Percentiles rank a stretch among this genome's conserved stretches.
phyloP scores from a whole-genome alignment of 139 green algal species.

The Ettlia oleoabundans region DNA sequence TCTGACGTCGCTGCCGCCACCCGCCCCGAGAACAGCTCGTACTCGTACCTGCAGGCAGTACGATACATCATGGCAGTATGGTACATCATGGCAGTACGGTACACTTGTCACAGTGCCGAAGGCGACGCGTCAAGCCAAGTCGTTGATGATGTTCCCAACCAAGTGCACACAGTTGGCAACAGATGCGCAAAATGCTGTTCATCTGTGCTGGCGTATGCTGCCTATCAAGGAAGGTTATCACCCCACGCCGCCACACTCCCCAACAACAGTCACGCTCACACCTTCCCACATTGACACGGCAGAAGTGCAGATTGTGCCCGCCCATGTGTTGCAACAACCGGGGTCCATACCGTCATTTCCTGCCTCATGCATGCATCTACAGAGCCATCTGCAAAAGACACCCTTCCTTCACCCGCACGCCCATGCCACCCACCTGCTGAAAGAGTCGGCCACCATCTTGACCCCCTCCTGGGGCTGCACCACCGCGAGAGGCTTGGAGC shows the following conservation, averaged over 20 bases:
- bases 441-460: conserved; percentile 75
- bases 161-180: too few relatives aligned
- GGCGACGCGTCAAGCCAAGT: background rate
- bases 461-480: conserved; percentile 88
- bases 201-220: too few relatives aligned
- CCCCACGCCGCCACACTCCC: too few relatives aligned
- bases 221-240: too few relatives aligned
- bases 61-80: conserved; percentile 17
- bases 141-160: too few relatives aligned
- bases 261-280: too few relatives aligned
- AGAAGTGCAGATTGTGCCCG: too few relatives aligned
- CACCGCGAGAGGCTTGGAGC: conserved; percentile 74
- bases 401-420: background rate
- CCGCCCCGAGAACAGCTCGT: conserved; percentile 83
- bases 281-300: too few relatives aligned
- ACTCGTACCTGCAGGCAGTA: conserved; percentile 76
- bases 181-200: too few relatives aligned
- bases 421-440: conserved; percentile 33
- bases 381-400: background rate
- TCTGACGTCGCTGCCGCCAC: conserved; percentile 68
- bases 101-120: background rate
- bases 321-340: too few relatives aligned
- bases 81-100: background rate
- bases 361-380: too few relatives aligned
- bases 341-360: too few relatives aligned